Percentiles rank a stretch among this genome's conserved stretches.
phyloP scores from a whole-genome alignment of 2,329 filamentous ascomycete species.

The Fusarium mangiferae region DNA sequence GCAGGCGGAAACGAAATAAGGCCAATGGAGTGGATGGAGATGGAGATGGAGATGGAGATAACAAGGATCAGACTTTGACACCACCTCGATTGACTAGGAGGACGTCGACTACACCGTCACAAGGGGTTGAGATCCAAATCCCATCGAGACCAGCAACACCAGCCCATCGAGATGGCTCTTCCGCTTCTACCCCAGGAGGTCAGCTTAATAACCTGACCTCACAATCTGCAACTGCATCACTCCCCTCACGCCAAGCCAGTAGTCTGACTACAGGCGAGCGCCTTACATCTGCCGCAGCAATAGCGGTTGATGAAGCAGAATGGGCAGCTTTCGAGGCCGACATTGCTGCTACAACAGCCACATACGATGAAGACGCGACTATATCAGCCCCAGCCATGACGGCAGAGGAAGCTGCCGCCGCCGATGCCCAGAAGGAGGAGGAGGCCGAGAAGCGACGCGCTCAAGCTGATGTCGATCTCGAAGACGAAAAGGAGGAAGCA shows the following conservation, averaged over 20 bases:
- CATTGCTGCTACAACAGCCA: slow-evolving; percentile 63
- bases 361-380: slow-evolving; percentile 61
- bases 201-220: slow-evolving; percentile 24
- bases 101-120: slow-evolving; percentile 62
- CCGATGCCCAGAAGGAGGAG: slow-evolving; percentile 60
- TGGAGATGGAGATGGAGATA: slow-evolving; percentile 34
- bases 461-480: slow-evolving; percentile 64
- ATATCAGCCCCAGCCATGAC: slow-evolving; percentile 77
- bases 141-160: slow-evolving; percentile 73
- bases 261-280: slow-evolving; percentile 33
- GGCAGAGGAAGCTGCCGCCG: slow-evolving; percentile 68
- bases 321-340: slow-evolving; percentile 91
- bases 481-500: slow-evolving; percentile 80
- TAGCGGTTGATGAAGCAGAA: slow-evolving; percentile 74
- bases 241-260: slow-evolving; percentile 45
- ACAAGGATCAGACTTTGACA: slow-evolving; percentile 43
- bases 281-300: slow-evolving; percentile 20
- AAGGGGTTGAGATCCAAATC: slow-evolving; percentile 70
- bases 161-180: slow-evolving; percentile 54
- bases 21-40: slow-evolving; percentile 46
- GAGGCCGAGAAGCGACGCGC: slow-evolving; percentile 64
- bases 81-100: slow-evolving; percentile 58
- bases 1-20: slow-evolving; percentile 59
- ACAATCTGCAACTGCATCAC: slow-evolving; percentile 41
- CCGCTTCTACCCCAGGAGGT: slow-evolving; percentile 53